Base-by-base conservation (phyloP, 148 eudicot genomes). In the Dianthus caryophyllus region DNA sequence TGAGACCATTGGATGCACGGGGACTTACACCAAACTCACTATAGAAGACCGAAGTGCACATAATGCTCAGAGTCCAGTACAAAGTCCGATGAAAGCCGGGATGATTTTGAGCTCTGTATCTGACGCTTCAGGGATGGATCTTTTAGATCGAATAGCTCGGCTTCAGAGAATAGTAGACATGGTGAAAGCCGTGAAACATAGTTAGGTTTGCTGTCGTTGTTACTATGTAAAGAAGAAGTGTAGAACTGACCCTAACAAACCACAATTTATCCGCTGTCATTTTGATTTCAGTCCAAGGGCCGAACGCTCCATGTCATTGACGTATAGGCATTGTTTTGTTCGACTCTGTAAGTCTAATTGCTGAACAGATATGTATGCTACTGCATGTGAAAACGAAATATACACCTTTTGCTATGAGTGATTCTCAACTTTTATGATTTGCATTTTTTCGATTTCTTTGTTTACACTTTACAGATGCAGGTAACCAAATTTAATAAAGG, bases 91-190 rank as follows among this genome's bases (percentile, higher is more conserved):
- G 9, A 44, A 25, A 36, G 10, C 5, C 29, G 58, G 20, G 51
- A 27, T 39, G 18, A 33, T 30, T 68, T 62, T 58, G 24, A 8
- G 52, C 49, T 55, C 29, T 66, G 9, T 24, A 59, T 7, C 1
- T 9, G 18, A 63, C 9, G 31, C 48, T 57, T 14, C 65, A 9
- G 26, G 20, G 20, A 39, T 70, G 31, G 33, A 50, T 65, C 21
- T 70, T 9, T 22, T 33, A 48, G 60, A n/a, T 43, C 60, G 74
- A 2, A 50, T 70, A 12, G 60, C 70, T 58, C 56, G 71, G 48
- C 54, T 75, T n/a, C 70, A 20, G 52, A 59, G 74, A 48, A 49
- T 75, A 14, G 16, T 75, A 5, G 66, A 70, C 55, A 1, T 20
- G 51, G 10, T 66, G 9, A 73, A 47, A 66, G 65, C 66, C 33